Base-by-base conservation (phyloP, 768 basidiomycete species). In the Leccinum subgranulosum region DNA sequence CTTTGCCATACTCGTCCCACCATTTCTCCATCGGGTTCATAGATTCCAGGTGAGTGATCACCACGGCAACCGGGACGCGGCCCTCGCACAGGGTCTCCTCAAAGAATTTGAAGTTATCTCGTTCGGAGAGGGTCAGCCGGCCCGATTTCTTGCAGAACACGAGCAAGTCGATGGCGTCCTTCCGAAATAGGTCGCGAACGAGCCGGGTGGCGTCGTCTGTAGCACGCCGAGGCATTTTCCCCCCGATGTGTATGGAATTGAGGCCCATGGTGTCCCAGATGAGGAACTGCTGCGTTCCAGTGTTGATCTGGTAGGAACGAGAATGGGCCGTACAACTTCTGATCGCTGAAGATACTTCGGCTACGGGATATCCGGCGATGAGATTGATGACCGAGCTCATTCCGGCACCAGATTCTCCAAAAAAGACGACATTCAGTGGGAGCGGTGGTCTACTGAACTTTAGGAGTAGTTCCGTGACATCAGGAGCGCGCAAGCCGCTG, bases 11-110 rank as follows among this genome's bases (percentile, higher is more conserved):
- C 17, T 12, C 3, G 3, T 47, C 28, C 69, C 70, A 71, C 70
- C 69, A 71, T 19, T 45, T 19, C 15, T 68, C 63, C 61, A 64
- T 62, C 3, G 17, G 27, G 8, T 21, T 9, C 17, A 51, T n/a
- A 4, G 46, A 27, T 48, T 75, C 76, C 8, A 77, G 63, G 33
- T 73, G 64, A 1, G 73, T 75, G 27, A 77, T 53, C 6, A 71
- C 68, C 3, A 78, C 17, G 0, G 72, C 65, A 21, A 71, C 66
- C 0, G 76, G 74, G 1, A 76, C 75, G 17, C 61, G 31, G 12
- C 59, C 45, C 10, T 59, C 57, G 53, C 75, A 77, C 28, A 77
- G 68, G 19, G 71, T 62, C 15, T 75, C 65, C 19, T 64, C 50
- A 51, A 75, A 73, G 1, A 73, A 27, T 28, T 45, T 52, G 61